These are phyloP conservation scores for Rutstroemia sp. DNA, from an alignment of 2,329 filamentous ascomycete species.

Conservation along the genomic window DNA sequence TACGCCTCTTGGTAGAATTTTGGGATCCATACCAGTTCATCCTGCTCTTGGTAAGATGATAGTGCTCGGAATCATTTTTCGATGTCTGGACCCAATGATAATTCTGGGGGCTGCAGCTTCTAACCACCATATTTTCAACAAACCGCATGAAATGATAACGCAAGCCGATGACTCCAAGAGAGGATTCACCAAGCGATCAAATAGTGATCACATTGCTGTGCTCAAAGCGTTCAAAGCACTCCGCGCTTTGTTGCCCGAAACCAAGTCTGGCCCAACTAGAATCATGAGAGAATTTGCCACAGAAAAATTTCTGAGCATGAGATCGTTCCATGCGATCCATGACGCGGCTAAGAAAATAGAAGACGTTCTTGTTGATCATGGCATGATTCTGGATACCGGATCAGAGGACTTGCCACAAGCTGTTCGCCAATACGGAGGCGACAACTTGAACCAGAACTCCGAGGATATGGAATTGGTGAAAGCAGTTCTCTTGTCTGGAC, in stretches of 20 bases:
- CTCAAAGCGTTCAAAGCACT: constrained; percentile 38
- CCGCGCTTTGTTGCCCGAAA: constrained; percentile 19
- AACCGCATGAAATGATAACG: constrained; percentile 68
- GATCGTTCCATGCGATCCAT: not conserved
- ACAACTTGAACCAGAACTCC: constrained; percentile 38
- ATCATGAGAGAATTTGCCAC: not conserved
- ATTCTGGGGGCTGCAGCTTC: constrained; percentile 68
- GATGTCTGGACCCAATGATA: constrained; percentile 79
- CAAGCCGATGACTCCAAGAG: constrained; percentile 63
- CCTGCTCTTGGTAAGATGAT: constrained; percentile 86
- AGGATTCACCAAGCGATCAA: constrained; percentile 50
- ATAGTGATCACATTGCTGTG: constrained; percentile 39
- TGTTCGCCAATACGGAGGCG: constrained; percentile 25
- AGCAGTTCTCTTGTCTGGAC: constrained; percentile 37
- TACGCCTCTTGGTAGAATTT: constrained; percentile 80
- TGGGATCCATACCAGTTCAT: constrained; percentile 86
- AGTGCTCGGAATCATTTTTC: constrained; percentile 87
- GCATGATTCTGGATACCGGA: not conserved
- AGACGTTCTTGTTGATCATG: not conserved
- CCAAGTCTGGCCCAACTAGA: constrained; percentile 11
- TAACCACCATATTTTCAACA: constrained; percentile 76
- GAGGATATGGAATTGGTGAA: constrained; percentile 37
- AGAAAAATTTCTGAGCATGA: constrained; percentile 27
- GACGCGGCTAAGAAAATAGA: not conserved
- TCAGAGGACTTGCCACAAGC: constrained; percentile 2